Base-by-base conservation (phyloP, 441 rosid genomes). In the Capsella rubella region DNA sequence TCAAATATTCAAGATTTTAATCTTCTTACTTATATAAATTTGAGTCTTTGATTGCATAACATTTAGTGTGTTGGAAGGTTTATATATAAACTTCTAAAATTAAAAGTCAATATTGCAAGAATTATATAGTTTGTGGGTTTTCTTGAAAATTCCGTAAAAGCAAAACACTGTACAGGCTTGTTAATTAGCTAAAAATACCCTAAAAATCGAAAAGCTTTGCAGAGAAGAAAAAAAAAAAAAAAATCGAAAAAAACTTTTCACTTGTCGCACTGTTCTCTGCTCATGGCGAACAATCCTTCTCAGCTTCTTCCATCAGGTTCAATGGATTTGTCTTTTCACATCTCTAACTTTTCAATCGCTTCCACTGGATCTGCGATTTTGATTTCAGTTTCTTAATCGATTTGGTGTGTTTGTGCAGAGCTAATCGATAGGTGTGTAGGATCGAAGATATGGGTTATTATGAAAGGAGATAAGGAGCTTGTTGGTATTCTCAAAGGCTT, bases 401-500 rank as follows among this genome's bases (percentile, higher is more conserved):
- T 62, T 6, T 18, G 87, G 25, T 46, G 9, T 14, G 21, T n/a
- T 43, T 40, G 69, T 69, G 88, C 90, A 92, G 97, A 95, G 91
- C 78, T 92, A 52, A 95, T 95, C 28, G 99, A 95, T 78, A 84
- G 95, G 78, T 95, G 99, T 82, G 84, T 92, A 64, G 99, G 97
- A 25, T 95, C 96, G 15, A 94, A 87, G 84, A 92, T 95, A 63
- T 87, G 97, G 99, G 97, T 95, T 57, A 90, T 95, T 51, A 90
- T 95, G 99, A 92, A 92, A 83, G 99, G 99, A 63, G 99, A 95
- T 81, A 92, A 95, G 83, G 99, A 95, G 85, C 98, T 95, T 14
- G 98, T 92, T 0, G 96, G 98, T 37, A 88, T 91, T 69, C 91
- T 95, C 13, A 77, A 83, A 72, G 99, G 98, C 6, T 90, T 94